Conservation (phyloP, 2,329 filamentous ascomycete genomes). For the Metarhizium brunneum region DNA sequence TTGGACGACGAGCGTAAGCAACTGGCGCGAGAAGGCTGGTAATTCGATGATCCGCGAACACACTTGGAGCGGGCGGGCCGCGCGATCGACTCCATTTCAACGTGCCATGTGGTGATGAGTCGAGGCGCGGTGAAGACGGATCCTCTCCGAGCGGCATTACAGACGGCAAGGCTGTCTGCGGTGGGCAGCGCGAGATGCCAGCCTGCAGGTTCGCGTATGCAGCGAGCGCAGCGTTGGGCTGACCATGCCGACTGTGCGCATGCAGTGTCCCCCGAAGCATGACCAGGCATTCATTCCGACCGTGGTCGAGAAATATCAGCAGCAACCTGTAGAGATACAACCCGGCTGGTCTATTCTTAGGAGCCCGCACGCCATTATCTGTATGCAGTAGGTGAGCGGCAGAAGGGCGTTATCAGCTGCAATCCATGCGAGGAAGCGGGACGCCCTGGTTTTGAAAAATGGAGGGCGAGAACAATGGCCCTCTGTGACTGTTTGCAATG, state of each 20-base stretch:
- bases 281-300: neutral
- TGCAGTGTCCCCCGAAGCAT: neutral
- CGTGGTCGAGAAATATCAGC: neutral
- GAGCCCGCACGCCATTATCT: neutral
- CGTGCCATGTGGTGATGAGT: too few relatives aligned
- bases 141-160: neutral
- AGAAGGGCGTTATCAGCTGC: neutral
- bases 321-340: neutral
- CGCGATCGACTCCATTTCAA: too few relatives aligned
- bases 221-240: neutral
- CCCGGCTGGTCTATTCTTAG: neutral
- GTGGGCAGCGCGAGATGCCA: neutral
- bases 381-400: neutral
- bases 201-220: neutral
- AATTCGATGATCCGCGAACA: too few relatives aligned
- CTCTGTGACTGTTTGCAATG: too few relatives aligned
- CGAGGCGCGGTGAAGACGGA: too few relatives aligned
- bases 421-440: too few relatives aligned
- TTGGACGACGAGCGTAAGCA: too few relatives aligned
- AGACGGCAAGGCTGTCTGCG: neutral
- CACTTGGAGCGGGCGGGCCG: too few relatives aligned
- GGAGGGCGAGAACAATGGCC: too few relatives aligned
- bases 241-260: neutral
- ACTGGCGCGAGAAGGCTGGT: too few relatives aligned
- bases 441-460: neutral